These are phyloP conservation scores for Elongisporangium undulatum DNA, from an alignment of 352 stramenopile genomes.

Conservation along the genomic window DNA sequence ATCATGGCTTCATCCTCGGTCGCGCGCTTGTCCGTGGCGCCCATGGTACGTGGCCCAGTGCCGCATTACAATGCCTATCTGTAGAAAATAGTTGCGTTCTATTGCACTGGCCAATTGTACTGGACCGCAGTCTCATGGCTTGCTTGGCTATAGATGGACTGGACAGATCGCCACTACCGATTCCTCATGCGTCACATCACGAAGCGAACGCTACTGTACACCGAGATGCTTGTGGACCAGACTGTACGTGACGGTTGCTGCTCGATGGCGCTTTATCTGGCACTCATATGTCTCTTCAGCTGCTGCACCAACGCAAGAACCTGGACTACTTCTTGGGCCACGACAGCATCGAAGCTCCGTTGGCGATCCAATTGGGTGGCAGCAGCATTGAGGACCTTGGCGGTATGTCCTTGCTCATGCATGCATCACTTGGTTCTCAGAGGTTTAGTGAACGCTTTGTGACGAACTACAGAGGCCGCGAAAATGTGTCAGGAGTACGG, in stretches of 20 bases:
- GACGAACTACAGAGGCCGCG: constrained; percentile 41
- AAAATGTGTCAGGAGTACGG: constrained; percentile 79
- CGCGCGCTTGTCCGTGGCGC: constrained; percentile 58
- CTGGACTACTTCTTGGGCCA: constrained; percentile 90
- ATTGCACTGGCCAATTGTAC: background rate
- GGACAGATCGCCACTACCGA: constrained; percentile 94
- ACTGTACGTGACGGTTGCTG: constrained; percentile 79
- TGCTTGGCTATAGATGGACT: constrained; percentile 90
- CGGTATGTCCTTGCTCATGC: constrained; percentile 18
- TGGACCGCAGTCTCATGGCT: background rate
- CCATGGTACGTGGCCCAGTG: constrained; percentile 42
- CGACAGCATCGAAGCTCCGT: constrained; percentile 71
- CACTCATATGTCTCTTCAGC: constrained; percentile 17
- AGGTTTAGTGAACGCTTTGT: background rate
- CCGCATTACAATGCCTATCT: background rate
- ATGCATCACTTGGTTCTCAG: background rate
- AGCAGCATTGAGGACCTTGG: constrained; percentile 83
- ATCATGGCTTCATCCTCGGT: constrained; percentile 30
- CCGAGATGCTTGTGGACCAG: constrained; percentile 98
- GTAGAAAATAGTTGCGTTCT: background rate
- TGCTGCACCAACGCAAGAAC: constrained; percentile 82
- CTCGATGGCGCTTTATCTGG: background rate
- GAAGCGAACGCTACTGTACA: constrained; percentile 93
- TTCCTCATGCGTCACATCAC: constrained; percentile 95
- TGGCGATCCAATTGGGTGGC: constrained; percentile 94